Evolutionary conservation across 768 basidiomycete genomes (phyloP).

Genomic region (Xanthoconium purpureum): DNA sequence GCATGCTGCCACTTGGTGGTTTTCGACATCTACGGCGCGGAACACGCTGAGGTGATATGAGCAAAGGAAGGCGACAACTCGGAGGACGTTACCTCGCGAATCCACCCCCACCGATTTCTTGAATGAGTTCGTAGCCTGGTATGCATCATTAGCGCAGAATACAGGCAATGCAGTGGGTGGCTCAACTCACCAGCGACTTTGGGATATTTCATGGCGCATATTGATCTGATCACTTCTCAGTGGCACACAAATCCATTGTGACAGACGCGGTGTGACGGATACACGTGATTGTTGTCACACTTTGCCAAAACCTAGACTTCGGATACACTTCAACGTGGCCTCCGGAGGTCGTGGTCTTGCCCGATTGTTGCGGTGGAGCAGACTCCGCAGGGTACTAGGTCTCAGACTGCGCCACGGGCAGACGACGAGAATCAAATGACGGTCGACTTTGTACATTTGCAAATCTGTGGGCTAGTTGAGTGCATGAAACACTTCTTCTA

Average conservation of each 20-base stretch:
- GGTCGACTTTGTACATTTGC: too few species aligned
- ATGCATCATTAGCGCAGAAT: neutral
- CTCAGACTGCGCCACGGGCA: too few species aligned
- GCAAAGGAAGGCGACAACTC: neutral
- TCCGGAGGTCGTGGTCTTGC: too few species aligned
- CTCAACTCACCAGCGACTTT: conserved; percentile 27
- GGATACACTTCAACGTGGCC: too few species aligned
- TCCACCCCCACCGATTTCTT: conserved; percentile 83
- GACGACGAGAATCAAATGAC: too few species aligned
- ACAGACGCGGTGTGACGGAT: conserved; percentile 24
- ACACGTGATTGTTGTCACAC: conserved; percentile 11
- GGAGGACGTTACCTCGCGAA: conserved; percentile 63
- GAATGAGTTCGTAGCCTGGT: conserved; percentile 65
- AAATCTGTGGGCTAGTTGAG: too few species aligned
- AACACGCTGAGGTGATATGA: conserved; percentile 58
- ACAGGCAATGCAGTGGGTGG: neutral
- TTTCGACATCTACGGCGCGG: conserved; percentile 67
- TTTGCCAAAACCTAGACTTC: neutral
- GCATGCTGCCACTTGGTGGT: conserved; percentile 77
- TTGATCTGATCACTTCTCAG: neutral
- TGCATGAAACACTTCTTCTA: too few species aligned
- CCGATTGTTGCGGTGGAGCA: too few species aligned
- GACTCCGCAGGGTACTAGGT: too few species aligned
- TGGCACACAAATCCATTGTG: conserved; percentile 14
- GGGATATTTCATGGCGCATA: conserved; percentile 32